phyloP scores from a whole-genome alignment of 805 yeast genomes.

The Lachancea fermentati region DNA sequence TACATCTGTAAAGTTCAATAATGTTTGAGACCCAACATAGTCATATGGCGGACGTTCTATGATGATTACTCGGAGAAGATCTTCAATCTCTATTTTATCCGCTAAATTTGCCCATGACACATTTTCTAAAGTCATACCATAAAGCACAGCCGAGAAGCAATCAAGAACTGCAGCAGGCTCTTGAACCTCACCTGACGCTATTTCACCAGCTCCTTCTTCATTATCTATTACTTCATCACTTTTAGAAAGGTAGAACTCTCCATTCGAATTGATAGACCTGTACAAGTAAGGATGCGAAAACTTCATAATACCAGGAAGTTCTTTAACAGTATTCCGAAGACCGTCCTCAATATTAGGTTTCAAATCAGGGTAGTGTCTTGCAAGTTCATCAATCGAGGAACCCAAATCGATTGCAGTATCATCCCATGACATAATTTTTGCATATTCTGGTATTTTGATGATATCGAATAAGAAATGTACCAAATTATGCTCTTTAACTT shows the following conservation, averaged over 20 bases:
- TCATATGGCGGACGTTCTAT: constrained; percentile 57
- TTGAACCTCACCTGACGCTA: constrained; percentile 50
- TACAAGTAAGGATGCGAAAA: constrained; percentile 42
- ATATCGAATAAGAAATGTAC: constrained; percentile 44
- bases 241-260: constrained; percentile 38
- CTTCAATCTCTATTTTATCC: constrained; percentile 35
- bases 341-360: constrained; percentile 52
- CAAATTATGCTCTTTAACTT: constrained; percentile 40
- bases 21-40: constrained; percentile 48
- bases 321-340: constrained; percentile 40
- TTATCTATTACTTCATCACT: constrained; percentile 38
- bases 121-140: constrained; percentile 48
- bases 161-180: constrained; percentile 45
- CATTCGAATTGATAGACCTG: constrained; percentile 30
- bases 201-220: constrained; percentile 38
- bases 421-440: constrained; percentile 48
- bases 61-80: constrained; percentile 45
- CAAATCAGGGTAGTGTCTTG: constrained; percentile 75
- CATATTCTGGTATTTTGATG: constrained; percentile 43
- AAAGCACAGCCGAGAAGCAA: constrained; percentile 41
- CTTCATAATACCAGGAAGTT: constrained; percentile 38
- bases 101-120: constrained; percentile 39
- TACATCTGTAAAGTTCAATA: constrained; percentile 48
- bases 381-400: constrained; percentile 66
- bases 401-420: constrained; percentile 58